Conservation (phyloP, 805 yeast species). For the Blastobotrys peoriensis region DNA sequence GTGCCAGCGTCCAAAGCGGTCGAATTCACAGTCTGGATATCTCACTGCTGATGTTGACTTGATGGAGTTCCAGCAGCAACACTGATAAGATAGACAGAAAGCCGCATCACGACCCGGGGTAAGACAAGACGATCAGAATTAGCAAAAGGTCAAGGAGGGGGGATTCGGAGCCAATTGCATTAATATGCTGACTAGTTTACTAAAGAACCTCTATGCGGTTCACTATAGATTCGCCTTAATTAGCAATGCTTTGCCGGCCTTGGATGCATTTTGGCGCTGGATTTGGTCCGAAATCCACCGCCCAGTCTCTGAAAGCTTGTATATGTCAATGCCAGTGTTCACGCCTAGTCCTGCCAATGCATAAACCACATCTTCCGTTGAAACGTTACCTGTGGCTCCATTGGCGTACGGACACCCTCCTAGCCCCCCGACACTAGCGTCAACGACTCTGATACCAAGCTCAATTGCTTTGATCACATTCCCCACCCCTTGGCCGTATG, state of each 20-base stretch:
- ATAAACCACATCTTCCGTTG: conserved; percentile 30
- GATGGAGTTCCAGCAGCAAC: too few species aligned
- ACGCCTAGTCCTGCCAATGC: conserved; percentile 26
- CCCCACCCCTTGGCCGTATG: conserved; percentile 32
- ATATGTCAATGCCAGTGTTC: conserved; percentile 26
- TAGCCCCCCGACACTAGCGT: conserved; percentile 28
- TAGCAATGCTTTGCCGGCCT: conserved; percentile 27
- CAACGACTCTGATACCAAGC: conserved; percentile 27
- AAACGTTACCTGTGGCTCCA: conserved; percentile 30
- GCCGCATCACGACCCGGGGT: too few species aligned
- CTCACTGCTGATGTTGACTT: too few species aligned
- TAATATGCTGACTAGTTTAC: too few species aligned
- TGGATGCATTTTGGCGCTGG: conserved; percentile 23
- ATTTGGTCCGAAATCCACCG: conserved; percentile 24
- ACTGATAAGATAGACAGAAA: too few species aligned
- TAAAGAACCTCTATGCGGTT: too few species aligned
- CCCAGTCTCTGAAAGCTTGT: conserved; percentile 22
- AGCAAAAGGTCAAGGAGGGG: too few species aligned
- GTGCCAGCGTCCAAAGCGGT: too few species aligned
- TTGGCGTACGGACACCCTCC: conserved; percentile 34
- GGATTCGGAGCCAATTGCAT: too few species aligned
- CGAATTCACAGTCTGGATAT: too few species aligned
- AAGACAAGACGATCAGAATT: too few species aligned
- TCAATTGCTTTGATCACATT: conserved; percentile 27
- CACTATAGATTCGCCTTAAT: too few species aligned